These are phyloP conservation scores for Penicillium sp. DNA, from an alignment of 2,329 filamentous ascomycete genomes.

Conservation along the genomic window DNA sequence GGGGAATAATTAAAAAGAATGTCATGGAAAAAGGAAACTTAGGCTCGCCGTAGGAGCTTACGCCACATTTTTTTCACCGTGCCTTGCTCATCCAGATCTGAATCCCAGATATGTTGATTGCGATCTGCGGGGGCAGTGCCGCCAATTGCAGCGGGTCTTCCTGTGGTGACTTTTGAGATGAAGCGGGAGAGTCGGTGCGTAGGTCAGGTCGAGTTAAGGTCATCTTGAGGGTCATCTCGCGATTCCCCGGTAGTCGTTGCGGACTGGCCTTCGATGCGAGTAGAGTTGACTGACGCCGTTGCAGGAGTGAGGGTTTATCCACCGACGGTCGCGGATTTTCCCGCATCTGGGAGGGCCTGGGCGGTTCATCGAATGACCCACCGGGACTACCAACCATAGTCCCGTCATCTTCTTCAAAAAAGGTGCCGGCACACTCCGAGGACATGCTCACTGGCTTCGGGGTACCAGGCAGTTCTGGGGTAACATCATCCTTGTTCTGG, in stretches of 20 bases:
- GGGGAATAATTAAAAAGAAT: neutral
- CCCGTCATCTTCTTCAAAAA: slow-evolving; percentile 48
- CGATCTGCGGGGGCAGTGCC: slow-evolving; percentile 47
- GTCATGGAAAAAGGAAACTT: slow-evolving; percentile 1
- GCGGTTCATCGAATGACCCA: slow-evolving; percentile 19
- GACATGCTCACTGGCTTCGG: slow-evolving; percentile 35
- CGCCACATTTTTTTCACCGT: slow-evolving; percentile 44
- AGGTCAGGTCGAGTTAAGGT: slow-evolving; percentile 87
- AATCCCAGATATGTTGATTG: slow-evolving; percentile 41
- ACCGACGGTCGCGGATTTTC: slow-evolving; percentile 11
- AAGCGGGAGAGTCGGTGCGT: slow-evolving; percentile 42
- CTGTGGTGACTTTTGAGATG: slow-evolving; percentile 54
- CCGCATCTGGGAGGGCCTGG: slow-evolving; percentile 3
- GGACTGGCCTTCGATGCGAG: slow-evolving; percentile 38
- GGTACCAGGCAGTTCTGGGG: slow-evolving; percentile 12
- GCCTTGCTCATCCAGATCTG: slow-evolving; percentile 37
- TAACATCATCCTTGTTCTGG: slow-evolving; percentile 26
- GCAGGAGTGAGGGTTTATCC: slow-evolving; percentile 13
- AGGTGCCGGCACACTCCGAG: slow-evolving; percentile 47
- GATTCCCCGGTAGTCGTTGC: slow-evolving; percentile 54
- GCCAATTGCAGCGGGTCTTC: slow-evolving; percentile 54
- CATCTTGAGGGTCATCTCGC: slow-evolving; percentile 96
- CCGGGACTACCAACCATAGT: slow-evolving; percentile 35
- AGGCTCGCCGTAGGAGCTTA: slow-evolving; percentile 33
- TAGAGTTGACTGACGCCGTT: slow-evolving; percentile 16